phyloP scores from a whole-genome alignment of 371 early-diverging fungal species.

The Syncephalastrum monosporum region DNA sequence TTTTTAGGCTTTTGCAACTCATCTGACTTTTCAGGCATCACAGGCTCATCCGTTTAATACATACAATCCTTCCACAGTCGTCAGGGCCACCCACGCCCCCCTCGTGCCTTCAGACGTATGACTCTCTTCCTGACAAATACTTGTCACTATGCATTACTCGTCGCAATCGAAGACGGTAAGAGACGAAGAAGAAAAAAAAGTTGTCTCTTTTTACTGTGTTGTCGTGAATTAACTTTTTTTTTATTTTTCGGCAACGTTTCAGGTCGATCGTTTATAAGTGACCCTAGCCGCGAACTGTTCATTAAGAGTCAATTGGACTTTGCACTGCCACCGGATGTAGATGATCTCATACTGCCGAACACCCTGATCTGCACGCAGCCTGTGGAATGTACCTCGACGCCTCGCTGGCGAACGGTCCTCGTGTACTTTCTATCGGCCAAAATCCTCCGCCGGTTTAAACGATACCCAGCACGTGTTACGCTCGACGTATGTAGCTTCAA shows the following conservation, averaged over 20 bases:
- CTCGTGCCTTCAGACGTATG: constrained; percentile 8
- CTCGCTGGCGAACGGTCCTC: constrained; percentile 38
- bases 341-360: constrained; percentile 44
- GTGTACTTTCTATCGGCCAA: constrained; percentile 40
- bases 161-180: constrained; percentile 19
- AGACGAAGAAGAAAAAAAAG: too few relatives aligned
- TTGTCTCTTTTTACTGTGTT: not conserved
- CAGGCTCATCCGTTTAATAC: too few relatives aligned
- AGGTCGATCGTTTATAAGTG: constrained; percentile 28
- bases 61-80: too few relatives aligned
- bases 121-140: constrained; percentile 16
- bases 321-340: constrained; percentile 29
- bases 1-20: too few relatives aligned
- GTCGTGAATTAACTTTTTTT: not conserved
- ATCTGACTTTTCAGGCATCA: too few relatives aligned
- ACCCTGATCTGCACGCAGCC: constrained; percentile 40
- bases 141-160: constrained; percentile 18
- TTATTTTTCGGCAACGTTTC: not conserved
- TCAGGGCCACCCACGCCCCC: too few relatives aligned
- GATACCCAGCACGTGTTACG: constrained; percentile 20
- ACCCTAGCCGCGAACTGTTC: constrained; percentile 34
- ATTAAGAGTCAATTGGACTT: constrained; percentile 34
- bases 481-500: constrained; percentile 22
- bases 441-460: constrained; percentile 26
- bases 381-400: constrained; percentile 14